phyloP scores from a whole-genome alignment of 192 early-diverging fungal genomes.

The Phlyctochytrium arcticum region DNA sequence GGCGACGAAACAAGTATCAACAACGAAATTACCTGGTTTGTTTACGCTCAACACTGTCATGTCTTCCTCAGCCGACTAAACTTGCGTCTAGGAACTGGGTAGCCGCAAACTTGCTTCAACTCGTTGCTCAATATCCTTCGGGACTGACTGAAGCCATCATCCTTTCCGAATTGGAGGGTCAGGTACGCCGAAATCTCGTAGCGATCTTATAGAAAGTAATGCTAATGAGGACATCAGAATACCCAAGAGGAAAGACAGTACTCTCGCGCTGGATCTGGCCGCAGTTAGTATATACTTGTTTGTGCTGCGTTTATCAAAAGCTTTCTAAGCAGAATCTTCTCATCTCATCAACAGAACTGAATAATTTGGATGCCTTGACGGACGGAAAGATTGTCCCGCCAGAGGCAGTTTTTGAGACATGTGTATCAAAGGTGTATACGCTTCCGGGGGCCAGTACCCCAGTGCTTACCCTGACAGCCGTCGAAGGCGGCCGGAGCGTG shows the following conservation, averaged over 20 bases:
- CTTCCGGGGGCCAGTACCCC: constrained; percentile 10
- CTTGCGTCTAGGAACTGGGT: constrained; percentile 22
- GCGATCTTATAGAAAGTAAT: background rate
- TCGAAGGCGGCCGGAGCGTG: background rate
- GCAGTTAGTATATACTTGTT: no score
- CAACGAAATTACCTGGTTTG: no score
- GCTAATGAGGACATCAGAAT: no score
- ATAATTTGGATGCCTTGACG: background rate
- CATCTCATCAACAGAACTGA: constrained; percentile 9
- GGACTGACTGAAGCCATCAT: constrained; percentile 9
- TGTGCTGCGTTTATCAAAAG: no score
- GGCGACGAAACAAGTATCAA: no score
- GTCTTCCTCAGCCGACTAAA: no score
- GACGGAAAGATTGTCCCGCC: constrained; percentile 5
- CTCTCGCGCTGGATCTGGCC: no score
- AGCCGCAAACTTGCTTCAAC: background rate
- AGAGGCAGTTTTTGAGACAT: constrained; percentile 3
- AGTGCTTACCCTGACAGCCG: background rate
- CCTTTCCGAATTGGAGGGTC: constrained; percentile 10
- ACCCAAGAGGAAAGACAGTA: no score
- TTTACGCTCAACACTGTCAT: no score
- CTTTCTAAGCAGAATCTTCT: no score
- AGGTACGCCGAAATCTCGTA: background rate
- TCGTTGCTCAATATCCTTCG: constrained; percentile 17
- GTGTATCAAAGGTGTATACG: background rate